Evolutionary conservation across 495 filamentous ascomycete species (phyloP), one percentile per base, ranked within the genome.

Genomic region (Penicillium antarcticum): DNA sequence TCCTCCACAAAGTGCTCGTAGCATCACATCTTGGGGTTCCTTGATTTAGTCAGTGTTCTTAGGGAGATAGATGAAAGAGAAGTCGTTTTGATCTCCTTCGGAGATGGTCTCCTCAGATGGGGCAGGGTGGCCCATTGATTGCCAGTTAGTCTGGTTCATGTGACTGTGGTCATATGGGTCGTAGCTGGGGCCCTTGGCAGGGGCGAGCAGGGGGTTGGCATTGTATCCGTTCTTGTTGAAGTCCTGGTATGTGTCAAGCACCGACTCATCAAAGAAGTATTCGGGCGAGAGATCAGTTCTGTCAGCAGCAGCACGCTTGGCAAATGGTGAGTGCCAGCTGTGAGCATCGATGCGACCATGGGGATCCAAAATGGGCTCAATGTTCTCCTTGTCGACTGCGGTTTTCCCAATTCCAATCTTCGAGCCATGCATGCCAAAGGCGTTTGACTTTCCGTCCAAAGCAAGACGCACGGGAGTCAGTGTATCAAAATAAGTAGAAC

Each of bases 191-290:
- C 55, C 29, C 14, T 57, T 61, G 1, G 58, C 26, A 17, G 69
- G 69, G 39, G 53, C 57, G 35, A 67, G 62, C 29, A 79, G 55
- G 17, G 73, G 73, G 48, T 78, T 79, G 48, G 57, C 60, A 14
- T 58, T 66, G 38, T 65, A 66, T n/a, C 67, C 69, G 40, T 39
- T 37, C 13, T 61, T 68, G 16, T 51, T 59, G 24, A 59, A 60
- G n/a, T 45, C 56, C 11, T 60, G 54, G 24, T 71, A 62, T 6
- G 53, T 55, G 18, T 61, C 65, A 53, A 66, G 52, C 2, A 61
- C 55, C 14, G 57, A 49, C 37, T 75, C 57, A 32, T 56, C 53
- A 40, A 63, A 65, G 50, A 70, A 67, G 45, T 59, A 70, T 16
- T 68, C 60, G 6, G 72, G 56, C n/a, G 58, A 47, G 39, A 68